Percentiles rank a stretch among this genome's conserved stretches.
Evolutionary conservation across 2,329 filamentous ascomycete genomes (phyloP).

Genomic region (Colletotrichum falcatum): DNA sequence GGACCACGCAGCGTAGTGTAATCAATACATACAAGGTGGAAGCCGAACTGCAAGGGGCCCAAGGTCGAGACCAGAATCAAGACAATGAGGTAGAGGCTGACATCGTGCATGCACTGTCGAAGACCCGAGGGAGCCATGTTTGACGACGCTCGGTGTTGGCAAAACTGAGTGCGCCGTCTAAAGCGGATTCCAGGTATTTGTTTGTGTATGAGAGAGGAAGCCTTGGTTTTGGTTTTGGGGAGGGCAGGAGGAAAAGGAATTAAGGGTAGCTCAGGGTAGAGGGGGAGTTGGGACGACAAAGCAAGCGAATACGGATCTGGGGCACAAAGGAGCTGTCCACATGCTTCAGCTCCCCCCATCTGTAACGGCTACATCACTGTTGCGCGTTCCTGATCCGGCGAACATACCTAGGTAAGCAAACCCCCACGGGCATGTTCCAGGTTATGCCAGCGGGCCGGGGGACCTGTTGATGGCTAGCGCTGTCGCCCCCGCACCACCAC

Average conservation of each 20-base stretch:
- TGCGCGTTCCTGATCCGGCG: slow-evolving; percentile 2
- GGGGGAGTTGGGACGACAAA: slow-evolving; percentile 26
- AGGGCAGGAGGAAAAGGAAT: background rate
- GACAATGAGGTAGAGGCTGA: slow-evolving; percentile 83
- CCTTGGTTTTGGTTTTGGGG: background rate
- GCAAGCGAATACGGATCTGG: slow-evolving; percentile 19
- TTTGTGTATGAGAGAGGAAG: slow-evolving; percentile 8
- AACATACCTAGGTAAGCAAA: no score
- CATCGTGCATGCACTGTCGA: slow-evolving; percentile 59
- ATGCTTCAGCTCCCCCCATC: slow-evolving; percentile 3
- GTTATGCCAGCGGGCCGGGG: slow-evolving; percentile 23
- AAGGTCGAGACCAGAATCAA: slow-evolving; percentile 82
- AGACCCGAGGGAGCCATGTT: slow-evolving; percentile 49
- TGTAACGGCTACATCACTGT: slow-evolving; percentile 22
- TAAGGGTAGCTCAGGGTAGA: background rate
- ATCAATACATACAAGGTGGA: slow-evolving; percentile 77
- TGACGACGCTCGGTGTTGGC: slow-evolving; percentile 20
- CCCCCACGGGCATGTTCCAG: slow-evolving; percentile 27
- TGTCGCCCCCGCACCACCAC: background rate
- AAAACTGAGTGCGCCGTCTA: slow-evolving; percentile 8
- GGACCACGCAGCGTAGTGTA: slow-evolving; percentile 28
- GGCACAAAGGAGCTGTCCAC: slow-evolving; percentile 13
- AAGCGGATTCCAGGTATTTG: background rate
- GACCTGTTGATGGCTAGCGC: slow-evolving; percentile 13
- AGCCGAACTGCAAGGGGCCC: slow-evolving; percentile 93